These are phyloP conservation scores for Penicillium longicatenatum DNA, from an alignment of 495 filamentous ascomycete genomes.

Conservation along the genomic window DNA sequence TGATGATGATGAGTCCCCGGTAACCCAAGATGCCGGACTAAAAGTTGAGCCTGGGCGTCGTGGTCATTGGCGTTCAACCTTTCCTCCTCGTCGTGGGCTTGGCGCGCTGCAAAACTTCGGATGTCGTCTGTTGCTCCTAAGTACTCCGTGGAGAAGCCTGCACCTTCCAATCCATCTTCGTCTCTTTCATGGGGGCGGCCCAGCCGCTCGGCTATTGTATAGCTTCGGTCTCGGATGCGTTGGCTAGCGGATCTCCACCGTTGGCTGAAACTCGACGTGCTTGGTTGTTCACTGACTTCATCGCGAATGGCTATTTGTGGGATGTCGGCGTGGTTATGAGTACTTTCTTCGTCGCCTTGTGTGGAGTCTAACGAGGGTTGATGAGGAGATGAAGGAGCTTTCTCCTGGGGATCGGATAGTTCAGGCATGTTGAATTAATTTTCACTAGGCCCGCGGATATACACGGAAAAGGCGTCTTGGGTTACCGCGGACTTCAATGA, in stretches of 20 bases:
- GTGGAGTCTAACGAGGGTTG: constrained; percentile 13
- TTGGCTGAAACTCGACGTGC: constrained; percentile 6
- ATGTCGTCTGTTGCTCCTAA: constrained; percentile 36
- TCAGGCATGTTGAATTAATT: background rate
- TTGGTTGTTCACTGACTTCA: constrained; percentile 17
- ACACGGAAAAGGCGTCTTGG: background rate
- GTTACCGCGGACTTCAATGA: background rate
- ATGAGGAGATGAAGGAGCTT: constrained; percentile 10
- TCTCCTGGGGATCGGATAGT: constrained; percentile 23
- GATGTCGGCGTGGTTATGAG: background rate
- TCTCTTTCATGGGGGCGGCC: constrained; percentile 31
- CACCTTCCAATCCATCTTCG: constrained; percentile 29
- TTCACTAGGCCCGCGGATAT: background rate
- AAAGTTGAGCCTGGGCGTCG: constrained; percentile 27
- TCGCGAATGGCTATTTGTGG: constrained; percentile 6
- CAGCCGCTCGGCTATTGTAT: constrained; percentile 26
- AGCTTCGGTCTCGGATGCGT: constrained; percentile 21
- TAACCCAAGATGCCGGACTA: constrained; percentile 28
- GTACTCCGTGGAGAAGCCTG: constrained; percentile 25
- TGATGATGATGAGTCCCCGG: background rate
- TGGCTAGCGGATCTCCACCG: constrained; percentile 30
- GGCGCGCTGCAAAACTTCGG: constrained; percentile 20
- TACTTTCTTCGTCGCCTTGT: constrained; percentile 5
- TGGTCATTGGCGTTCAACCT: constrained; percentile 13
- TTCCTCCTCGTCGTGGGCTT: constrained; percentile 22